Percentiles rank a stretch among this genome's conserved stretches.
Conservation (phyloP, 371 early-diverging fungal species). For the Mortierella sp. region DNA sequence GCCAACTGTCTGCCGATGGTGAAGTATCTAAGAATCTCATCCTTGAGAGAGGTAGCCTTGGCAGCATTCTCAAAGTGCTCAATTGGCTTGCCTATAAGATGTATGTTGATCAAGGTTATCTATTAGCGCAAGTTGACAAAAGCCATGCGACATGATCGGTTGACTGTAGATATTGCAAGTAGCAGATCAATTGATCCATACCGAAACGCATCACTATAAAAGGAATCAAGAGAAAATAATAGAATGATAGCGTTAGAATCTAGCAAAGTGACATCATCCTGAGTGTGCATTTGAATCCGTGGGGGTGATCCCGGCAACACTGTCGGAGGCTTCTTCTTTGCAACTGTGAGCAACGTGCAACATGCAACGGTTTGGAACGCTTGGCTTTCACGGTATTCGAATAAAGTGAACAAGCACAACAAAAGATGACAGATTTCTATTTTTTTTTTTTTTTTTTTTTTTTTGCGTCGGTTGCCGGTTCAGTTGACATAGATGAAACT, state of each 20-base stretch:
- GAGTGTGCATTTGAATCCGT: neutral
- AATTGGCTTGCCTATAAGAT: constrained; percentile 62
- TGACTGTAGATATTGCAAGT: neutral
- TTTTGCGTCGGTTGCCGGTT: constrained; percentile 54
- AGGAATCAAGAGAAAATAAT: neutral
- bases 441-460: neutral
- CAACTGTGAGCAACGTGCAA: neutral
- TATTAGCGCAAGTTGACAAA: neutral
- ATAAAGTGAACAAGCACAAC: neutral
- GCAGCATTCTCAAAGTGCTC: constrained; percentile 68
- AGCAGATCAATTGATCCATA: constrained; percentile 17
- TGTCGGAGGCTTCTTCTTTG: neutral
- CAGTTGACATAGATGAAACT: constrained; percentile 57
- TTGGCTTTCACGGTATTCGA: constrained; percentile 6
- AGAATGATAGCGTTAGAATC: neutral
- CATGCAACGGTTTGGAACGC: neutral
- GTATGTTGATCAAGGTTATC: neutral
- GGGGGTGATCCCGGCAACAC: neutral
- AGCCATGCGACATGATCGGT: neutral
- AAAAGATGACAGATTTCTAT: neutral
- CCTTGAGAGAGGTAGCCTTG: constrained; percentile 62
- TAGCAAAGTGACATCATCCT: neutral
- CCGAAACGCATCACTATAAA: constrained; percentile 60
- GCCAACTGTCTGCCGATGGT: constrained; percentile 64
- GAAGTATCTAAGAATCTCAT: constrained; percentile 62